Evolutionary conservation across 805 yeast species (phyloP), one percentile per base, ranked within the genome.

Genomic region (Ogataea neopini): DNA sequence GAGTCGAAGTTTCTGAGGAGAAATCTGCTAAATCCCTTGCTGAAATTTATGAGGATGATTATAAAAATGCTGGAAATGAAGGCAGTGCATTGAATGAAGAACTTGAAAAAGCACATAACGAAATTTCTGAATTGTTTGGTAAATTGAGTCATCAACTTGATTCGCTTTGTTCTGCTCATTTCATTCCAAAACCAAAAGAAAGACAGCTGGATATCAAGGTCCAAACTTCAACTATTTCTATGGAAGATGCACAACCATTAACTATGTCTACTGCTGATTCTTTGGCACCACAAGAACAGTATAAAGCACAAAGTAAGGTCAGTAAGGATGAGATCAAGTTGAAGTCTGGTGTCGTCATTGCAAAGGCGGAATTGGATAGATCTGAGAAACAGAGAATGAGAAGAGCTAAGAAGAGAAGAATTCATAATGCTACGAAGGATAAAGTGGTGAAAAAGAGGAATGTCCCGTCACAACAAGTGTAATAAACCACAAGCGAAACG

Each of bases 161-260:
- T 66, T 83, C 97, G 4, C 74, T 92, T 47, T 82, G 95, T 43
- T 90, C 97, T n/a, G 96, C 97, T 53, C 95, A 90, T 64, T 94
- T 86, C 71, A 79, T 90, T 51, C 99, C 99, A 43, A 88, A 86
- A 67, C 96, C 96, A 14, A 81, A 87, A 32, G 84, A 87, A 64
- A 86, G 88, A 58, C 70, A 84, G 18, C 71, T 92, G 52, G 90
- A 87, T 48, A 83, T 94, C 61, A 88, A 86, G 63, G 88, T 90
- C 32, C 86, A 91, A 47, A 76, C 87, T 0, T 84, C 96, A 4
- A 78, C 96, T 1, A 84, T 94, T 42, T 62, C 84, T 1, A 88
- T 92, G 96, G 99, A 92, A 69, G 98, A 94, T 62, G 94, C 97
- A 1, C 97, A 90, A 70, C 99, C 99, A 42, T 74, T 88, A 48